A percentile compares a stretch with the other conserved stretches of the same genome.
These are phyloP conservation scores for Picochlorum sp. DNA, from an alignment of 139 green algal species.

Conservation along the genomic window DNA sequence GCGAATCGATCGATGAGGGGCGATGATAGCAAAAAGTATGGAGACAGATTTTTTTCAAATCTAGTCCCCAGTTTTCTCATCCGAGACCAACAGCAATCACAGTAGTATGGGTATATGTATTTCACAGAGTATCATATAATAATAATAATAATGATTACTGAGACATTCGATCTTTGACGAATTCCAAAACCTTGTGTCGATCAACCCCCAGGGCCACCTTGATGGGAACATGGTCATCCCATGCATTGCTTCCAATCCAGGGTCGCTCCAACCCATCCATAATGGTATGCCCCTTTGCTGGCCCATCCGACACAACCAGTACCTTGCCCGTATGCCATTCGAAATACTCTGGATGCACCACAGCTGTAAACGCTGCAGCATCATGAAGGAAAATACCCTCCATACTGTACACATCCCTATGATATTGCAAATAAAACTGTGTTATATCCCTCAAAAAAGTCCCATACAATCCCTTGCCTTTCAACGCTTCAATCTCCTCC, in stretches of 20 bases:
- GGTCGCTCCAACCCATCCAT: constrained; percentile 42
- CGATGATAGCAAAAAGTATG: neutral
- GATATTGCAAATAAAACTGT: constrained; percentile 62
- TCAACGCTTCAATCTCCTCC: constrained; percentile 33
- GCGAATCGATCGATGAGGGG: neutral
- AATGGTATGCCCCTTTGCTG: constrained; percentile 48
- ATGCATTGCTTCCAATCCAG: constrained; percentile 52
- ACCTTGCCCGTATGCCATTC: constrained; percentile 47
- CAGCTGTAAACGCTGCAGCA: constrained; percentile 49
- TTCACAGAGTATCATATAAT: neutral
- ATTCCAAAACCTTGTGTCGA: constrained; percentile 11
- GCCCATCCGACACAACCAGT: constrained; percentile 47
- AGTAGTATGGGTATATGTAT: constrained; percentile 2
- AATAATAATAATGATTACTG: constrained; percentile 11
- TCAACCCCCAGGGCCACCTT: constrained; percentile 46
- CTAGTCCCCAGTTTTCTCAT: constrained; percentile 11
- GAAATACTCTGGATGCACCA: constrained; percentile 56
- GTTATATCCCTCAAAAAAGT: constrained; percentile 51
- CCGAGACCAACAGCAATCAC: constrained; percentile 1
- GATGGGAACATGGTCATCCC: constrained; percentile 34
- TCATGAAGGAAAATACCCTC: constrained; percentile 60
- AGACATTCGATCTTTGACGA: constrained; percentile 30
- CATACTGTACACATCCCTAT: constrained; percentile 44
- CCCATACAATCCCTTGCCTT: constrained; percentile 36
- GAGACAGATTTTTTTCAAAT: constrained; percentile 22